phyloP scores from a whole-genome alignment of 75 land plant genomes.

The Adiantum capillusveneris region DNA sequence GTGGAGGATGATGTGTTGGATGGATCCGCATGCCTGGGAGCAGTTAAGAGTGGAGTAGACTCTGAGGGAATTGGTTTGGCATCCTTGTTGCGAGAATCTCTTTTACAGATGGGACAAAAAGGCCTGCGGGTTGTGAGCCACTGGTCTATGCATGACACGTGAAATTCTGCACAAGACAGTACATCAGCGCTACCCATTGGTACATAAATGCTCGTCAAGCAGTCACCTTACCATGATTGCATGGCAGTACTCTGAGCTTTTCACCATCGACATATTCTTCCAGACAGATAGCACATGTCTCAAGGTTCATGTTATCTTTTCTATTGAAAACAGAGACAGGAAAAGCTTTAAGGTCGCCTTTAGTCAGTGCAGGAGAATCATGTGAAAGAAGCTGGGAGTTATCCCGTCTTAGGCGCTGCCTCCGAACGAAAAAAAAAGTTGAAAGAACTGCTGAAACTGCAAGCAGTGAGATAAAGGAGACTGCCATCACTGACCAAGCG shows the following conservation, averaged over 20 bases:
- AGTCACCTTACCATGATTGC: slow-evolving; percentile 40
- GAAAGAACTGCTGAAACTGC: slow-evolving; percentile 41
- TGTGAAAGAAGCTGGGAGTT: slow-evolving; percentile 17
- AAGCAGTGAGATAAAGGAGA: slow-evolving; percentile 44
- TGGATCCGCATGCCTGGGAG: background rate
- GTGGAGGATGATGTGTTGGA: too few species aligned
- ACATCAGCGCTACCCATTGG: too few species aligned
- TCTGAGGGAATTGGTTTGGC: slow-evolving; percentile 22
- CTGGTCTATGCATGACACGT: slow-evolving; percentile 34
- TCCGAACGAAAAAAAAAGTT: slow-evolving; percentile 41
- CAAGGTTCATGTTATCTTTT: slow-evolving; percentile 21
- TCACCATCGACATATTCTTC: slow-evolving; percentile 42
- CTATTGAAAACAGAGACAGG: slow-evolving; percentile 26
- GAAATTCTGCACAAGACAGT: slow-evolving; percentile 30
- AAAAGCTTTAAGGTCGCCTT: slow-evolving; percentile 39
- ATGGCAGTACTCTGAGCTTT: slow-evolving; percentile 34
- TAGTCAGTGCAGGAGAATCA: slow-evolving; percentile 30
- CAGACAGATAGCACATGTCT: slow-evolving; percentile 42
- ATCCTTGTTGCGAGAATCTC: slow-evolving; percentile 24
- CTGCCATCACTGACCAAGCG: slow-evolving; percentile 54
- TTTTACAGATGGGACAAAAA: slow-evolving; percentile 44
- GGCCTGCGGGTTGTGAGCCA: slow-evolving; percentile 38
- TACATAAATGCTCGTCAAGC: too few species aligned
- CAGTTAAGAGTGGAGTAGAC: slow-evolving; percentile 31
- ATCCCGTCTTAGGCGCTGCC: slow-evolving; percentile 26